Conservation (phyloP, 2,329 filamentous ascomycete species). For the Ceratocystis ficicola region DNA sequence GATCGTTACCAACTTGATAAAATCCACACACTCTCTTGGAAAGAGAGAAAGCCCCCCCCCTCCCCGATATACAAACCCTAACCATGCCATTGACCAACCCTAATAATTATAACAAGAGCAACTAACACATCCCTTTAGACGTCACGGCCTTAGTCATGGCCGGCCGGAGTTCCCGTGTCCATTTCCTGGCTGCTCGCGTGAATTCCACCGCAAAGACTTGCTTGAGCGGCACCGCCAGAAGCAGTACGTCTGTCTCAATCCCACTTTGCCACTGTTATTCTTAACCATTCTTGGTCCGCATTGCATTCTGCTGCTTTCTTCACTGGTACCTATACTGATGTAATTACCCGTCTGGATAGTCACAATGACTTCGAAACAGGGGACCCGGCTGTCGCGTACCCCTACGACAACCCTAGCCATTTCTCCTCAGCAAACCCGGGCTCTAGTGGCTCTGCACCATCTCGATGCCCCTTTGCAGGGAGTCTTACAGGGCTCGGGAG, state of each 20-base stretch:
- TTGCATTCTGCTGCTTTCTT: background rate
- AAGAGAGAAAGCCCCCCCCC: background rate
- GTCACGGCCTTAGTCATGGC: conserved; percentile 49
- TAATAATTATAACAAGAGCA: background rate
- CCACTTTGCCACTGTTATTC: background rate
- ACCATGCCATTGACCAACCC: background rate
- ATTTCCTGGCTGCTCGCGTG: conserved; percentile 42
- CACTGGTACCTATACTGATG: too few species aligned
- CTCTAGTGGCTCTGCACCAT: too few species aligned
- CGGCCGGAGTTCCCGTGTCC: conserved; percentile 41
- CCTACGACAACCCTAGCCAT: background rate
- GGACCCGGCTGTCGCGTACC: background rate
- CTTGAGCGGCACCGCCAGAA: conserved; percentile 43
- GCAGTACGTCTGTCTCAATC: conserved; percentile 27
- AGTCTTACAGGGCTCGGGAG: too few species aligned
- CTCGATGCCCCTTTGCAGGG: too few species aligned
- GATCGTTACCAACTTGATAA: background rate
- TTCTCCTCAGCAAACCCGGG: too few species aligned
- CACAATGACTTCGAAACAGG: conserved; percentile 5
- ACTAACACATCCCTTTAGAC: conserved; percentile 31
- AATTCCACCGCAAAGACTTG: conserved; percentile 48
- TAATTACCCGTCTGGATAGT: background rate
- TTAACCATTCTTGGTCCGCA: background rate
- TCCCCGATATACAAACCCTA: background rate
- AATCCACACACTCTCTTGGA: background rate